Conservation (phyloP, 2,329 filamentous ascomycete genomes). For the Monilinia polystroma region DNA sequence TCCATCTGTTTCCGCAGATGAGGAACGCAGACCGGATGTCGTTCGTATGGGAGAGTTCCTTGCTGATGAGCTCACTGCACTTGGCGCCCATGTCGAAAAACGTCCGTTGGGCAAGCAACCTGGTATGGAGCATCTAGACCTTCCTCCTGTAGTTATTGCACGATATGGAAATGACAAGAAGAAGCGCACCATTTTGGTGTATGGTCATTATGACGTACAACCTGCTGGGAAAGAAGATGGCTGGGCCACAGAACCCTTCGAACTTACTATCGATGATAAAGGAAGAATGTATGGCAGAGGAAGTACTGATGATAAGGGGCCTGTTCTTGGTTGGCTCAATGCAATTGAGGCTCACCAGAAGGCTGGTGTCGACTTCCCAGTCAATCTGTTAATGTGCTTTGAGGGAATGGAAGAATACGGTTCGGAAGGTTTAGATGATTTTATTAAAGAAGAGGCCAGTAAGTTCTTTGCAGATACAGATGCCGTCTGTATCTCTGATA, state of each 20-base stretch:
- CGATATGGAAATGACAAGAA: conserved; percentile 89
- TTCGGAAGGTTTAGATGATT: conserved; percentile 91
- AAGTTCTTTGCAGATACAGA: conserved; percentile 95
- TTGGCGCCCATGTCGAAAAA: conserved; percentile 86
- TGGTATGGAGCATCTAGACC: conserved; percentile 82
- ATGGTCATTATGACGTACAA: conserved; percentile 98
- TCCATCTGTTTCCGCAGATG: conserved; percentile 90
- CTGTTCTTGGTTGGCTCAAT: conserved; percentile 95
- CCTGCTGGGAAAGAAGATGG: conserved; percentile 90
- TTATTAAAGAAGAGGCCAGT: conserved; percentile 88
- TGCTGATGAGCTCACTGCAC: conserved; percentile 72
- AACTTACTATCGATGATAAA: conserved; percentile 81
- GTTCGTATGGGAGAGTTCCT: conserved; percentile 96
- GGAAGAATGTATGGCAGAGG: conserved; percentile 95
- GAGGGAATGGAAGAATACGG: conserved; percentile 99
- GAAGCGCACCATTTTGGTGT: conserved; percentile 94
- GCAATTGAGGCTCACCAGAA: conserved; percentile 97
- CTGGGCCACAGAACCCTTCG: conserved; percentile 94
- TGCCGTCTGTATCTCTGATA: conserved; percentile 97
- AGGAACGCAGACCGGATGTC: conserved; percentile 84
- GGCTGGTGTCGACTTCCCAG: conserved; percentile 89
- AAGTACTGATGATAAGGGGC: conserved; percentile 96
- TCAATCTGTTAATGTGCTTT: conserved; percentile 98
- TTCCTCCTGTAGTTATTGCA: conserved; percentile 88
- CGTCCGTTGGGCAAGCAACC: conserved; percentile 88